Evolutionary conservation across 495 filamentous ascomycete species (phyloP), one percentile per base, ranked within the genome.

Genomic region (Talaromyces wortmannii): DNA sequence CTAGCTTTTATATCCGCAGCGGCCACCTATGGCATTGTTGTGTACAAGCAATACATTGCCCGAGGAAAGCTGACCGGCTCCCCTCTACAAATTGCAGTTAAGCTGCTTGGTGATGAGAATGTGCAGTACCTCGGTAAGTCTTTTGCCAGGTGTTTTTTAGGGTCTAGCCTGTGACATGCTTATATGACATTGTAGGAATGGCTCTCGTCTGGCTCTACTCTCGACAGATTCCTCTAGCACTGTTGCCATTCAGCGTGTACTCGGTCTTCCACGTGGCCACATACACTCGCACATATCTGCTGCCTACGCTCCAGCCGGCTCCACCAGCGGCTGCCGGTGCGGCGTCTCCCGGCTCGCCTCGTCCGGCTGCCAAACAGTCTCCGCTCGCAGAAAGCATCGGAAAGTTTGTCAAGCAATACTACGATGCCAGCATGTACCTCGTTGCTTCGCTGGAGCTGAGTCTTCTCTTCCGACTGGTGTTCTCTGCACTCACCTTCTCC

Each of bases 201-300:
- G 92, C 95, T 47, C 78, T 97, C 48, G 82, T 97, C 57, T 97
- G 95, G 95, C 88, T 98, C 59, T 87, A 95, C 70, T 82, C 85
- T 18, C 88, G 88, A 60, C 92, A 97, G 73, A 84, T 95, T 60
- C 82, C 89, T 12, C 79, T 96, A 58, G 94, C 95, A 32, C 83
- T 98, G 61, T 82, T 97, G 46, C 94, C 94, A 3, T 97, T 95
- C 75, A 87, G 86, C 58, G 90, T 98, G 66, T 98, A 98, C 80
- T 96, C 92, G 59, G 75, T 97, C 72, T 98, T 98, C 85, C 94
- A 98, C 74, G 90, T 97, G 56, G 85, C 90, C 30, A 96, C 94
- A 48, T 81, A 81, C 68, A 79, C 69, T 48, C 76, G 78, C 50
- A 77, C 74, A 56, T 78, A 80, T 64, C 60, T 81, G 59, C 74